A percentile compares a stretch with the other conserved stretches of the same genome.
Conservation (phyloP, 2,329 filamentous ascomycete species). For the Aspergillus floridensis region DNA sequence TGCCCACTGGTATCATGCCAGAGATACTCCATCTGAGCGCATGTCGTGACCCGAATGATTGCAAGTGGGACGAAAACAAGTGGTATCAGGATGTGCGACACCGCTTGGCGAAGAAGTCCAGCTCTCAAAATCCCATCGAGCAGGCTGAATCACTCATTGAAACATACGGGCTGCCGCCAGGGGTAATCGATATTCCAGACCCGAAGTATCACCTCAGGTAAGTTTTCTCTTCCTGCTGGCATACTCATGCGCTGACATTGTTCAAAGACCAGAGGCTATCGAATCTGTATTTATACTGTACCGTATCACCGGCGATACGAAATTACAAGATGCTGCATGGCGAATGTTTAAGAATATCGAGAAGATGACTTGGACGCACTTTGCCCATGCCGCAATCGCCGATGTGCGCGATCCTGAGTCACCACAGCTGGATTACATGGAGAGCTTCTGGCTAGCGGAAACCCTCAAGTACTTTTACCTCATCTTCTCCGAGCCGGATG, state of each 20-base stretch:
- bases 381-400: constrained; percentile 44
- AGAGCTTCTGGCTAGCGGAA: constrained; percentile 48
- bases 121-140: constrained; percentile 5
- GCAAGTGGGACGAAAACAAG: constrained; percentile 54
- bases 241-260: not conserved
- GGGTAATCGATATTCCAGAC: constrained; percentile 27
- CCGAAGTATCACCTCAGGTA: constrained; percentile 34
- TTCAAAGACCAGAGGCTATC: constrained; percentile 54
- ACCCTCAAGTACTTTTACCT: constrained; percentile 48
- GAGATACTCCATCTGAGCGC: constrained; percentile 55
- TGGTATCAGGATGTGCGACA: constrained; percentile 32
- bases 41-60: constrained; percentile 46
- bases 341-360: constrained; percentile 51
- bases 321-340: constrained; percentile 48
- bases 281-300: constrained; percentile 63
- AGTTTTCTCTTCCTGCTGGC: not conserved
- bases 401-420: constrained; percentile 39
- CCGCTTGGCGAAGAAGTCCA: constrained; percentile 16
- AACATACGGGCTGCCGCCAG: constrained; percentile 24
- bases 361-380: constrained; percentile 42
- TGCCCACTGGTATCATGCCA: constrained; percentile 61
- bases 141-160: constrained; percentile 21
- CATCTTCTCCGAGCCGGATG: constrained; percentile 42
- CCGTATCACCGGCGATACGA: constrained; percentile 56
- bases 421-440: constrained; percentile 40